These are phyloP conservation scores for Wallacemonas sp. DNA, from an alignment of 208 protist species.

Conservation along the genomic window DNA sequence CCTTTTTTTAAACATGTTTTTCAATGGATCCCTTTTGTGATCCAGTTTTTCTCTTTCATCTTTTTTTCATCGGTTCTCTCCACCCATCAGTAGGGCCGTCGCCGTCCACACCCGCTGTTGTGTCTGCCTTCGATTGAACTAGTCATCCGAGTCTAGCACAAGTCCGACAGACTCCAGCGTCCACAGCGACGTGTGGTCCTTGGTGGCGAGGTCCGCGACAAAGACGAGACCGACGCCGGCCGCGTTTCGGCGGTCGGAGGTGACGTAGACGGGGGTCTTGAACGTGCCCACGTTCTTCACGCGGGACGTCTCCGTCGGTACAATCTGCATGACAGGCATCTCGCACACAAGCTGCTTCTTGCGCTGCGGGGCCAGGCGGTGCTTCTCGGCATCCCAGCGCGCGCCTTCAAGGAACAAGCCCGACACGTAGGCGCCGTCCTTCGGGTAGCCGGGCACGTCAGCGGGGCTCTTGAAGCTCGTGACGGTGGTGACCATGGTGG, in stretches of 20 bases:
- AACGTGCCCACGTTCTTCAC: constrained; percentile 96
- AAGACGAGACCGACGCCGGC: constrained; percentile 99
- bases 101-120: neutral
- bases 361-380: constrained; percentile 81
- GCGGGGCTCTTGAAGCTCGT: constrained; percentile 75
- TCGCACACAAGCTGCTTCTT: constrained; percentile 97
- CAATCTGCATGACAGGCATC: constrained; percentile 98
- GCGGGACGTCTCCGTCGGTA: constrained; percentile 96
- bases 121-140: too few species aligned
- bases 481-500: constrained; percentile 95
- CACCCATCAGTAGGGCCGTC: neutral
- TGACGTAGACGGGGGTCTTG: constrained; percentile 98
- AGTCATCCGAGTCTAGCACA: constrained; percentile 93
- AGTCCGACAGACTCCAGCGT: constrained; percentile 97
- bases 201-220: constrained; percentile 95
- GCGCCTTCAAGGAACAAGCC: constrained; percentile 98
- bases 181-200: constrained; percentile 95
- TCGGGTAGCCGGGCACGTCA: constrained; percentile 81
- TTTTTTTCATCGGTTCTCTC: too few species aligned
- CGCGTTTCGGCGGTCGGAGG: constrained; percentile 94
- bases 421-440: constrained; percentile 95
- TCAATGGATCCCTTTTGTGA: too few species aligned
- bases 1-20: too few species aligned
- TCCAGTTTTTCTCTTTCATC: too few species aligned
- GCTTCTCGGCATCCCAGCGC: constrained; percentile 93